Conservation (phyloP, 768 basidiomycete species). For the Stropharia rugosoannulata region DNA sequence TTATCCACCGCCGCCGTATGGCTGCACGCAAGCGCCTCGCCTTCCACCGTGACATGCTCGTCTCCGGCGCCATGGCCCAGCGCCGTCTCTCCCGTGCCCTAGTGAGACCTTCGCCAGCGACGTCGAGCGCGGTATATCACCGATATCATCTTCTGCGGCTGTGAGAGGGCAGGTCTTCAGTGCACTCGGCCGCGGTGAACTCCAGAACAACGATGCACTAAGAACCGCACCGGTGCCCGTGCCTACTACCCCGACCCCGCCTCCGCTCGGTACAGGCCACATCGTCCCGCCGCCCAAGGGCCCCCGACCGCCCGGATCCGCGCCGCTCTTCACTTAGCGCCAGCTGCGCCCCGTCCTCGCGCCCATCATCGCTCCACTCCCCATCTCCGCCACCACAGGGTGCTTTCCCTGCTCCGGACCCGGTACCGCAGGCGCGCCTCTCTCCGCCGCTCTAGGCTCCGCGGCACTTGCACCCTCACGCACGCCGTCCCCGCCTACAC, state of each 20-base stretch:
- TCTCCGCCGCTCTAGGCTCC: not conserved
- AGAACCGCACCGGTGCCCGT: no score
- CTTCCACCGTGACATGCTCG: constrained; percentile 19
- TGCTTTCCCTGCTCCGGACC: not conserved
- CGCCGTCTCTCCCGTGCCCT: constrained; percentile 5
- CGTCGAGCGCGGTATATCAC: constrained; percentile 5
- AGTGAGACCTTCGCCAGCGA: constrained; percentile 5
- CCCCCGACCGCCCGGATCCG: constrained; percentile 10
- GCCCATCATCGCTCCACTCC: no score
- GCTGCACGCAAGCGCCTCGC: constrained; percentile 10
- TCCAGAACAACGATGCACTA: not conserved
- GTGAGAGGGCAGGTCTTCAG: not conserved
- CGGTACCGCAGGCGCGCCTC: not conserved
- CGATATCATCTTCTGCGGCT: no score
- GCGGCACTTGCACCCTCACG: not conserved
- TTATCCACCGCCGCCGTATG: constrained; percentile 11
- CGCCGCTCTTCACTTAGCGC: not conserved
- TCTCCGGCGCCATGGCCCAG: constrained; percentile 7
- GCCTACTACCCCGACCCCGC: not conserved
- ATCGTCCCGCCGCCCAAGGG: constrained; percentile 14
- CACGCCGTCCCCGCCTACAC: not conserved
- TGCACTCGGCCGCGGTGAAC: not conserved
- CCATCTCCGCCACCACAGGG: no score
- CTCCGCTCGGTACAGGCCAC: constrained; percentile 7
- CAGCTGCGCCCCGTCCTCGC: no score